These are phyloP conservation scores for Shiraia sp. DNA, from an alignment of 2,329 filamentous ascomycete species.

Conservation along the genomic window DNA sequence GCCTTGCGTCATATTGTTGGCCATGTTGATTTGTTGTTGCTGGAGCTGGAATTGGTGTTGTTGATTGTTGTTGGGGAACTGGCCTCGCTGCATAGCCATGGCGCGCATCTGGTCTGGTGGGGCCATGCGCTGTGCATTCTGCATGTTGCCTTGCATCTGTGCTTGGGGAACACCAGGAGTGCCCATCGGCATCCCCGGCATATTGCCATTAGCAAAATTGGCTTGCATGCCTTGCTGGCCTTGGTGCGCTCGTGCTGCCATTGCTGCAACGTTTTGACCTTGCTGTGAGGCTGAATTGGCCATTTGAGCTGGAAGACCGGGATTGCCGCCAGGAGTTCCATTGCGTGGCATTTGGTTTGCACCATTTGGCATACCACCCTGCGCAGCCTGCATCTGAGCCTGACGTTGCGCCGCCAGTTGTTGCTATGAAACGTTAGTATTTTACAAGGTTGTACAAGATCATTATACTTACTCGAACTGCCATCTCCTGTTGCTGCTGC, in stretches of 20 bases:
- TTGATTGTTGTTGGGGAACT: conserved; percentile 36
- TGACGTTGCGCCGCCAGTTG: conserved; percentile 43
- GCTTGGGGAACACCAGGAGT: conserved; percentile 68
- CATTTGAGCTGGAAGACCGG: conserved; percentile 35
- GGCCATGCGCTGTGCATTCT: conserved; percentile 62
- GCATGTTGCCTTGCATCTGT: conserved; percentile 66
- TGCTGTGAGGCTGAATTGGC: conserved; percentile 33
- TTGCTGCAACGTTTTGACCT: conserved; percentile 34
- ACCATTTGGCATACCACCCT: conserved; percentile 43
- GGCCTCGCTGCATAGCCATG: conserved; percentile 44
- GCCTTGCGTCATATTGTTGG: conserved; percentile 35
- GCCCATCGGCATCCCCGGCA: conserved; percentile 57
- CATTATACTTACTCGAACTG: conserved; percentile 47
- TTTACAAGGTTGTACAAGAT: not conserved
- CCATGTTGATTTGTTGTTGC: conserved; percentile 45
- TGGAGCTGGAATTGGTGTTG: conserved; percentile 44
- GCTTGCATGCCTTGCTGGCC: conserved; percentile 51
- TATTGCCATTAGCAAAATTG: conserved; percentile 54
- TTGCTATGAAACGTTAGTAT: conserved; percentile 33
- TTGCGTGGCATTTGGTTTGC: conserved; percentile 48
- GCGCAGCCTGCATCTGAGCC: conserved; percentile 40
- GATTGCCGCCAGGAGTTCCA: conserved; percentile 43
- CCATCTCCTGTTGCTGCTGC: conserved; percentile 61
- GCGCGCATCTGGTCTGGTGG: conserved; percentile 44
- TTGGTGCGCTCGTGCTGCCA: conserved; percentile 41